These are phyloP conservation scores for Drosera capensis DNA, from an alignment of 148 eudicot species.

Conservation along the genomic window DNA sequence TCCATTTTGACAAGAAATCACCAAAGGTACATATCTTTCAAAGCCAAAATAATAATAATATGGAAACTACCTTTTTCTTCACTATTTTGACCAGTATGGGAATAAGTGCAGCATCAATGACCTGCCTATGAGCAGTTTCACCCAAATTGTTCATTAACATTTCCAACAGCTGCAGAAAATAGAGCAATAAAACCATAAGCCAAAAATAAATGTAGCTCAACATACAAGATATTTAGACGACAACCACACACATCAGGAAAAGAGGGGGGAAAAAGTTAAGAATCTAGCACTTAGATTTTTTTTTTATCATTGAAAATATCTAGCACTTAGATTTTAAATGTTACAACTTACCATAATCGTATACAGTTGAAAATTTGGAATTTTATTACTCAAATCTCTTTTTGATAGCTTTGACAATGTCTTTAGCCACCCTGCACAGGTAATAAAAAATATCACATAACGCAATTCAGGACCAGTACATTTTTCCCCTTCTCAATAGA, in stretches of 20 bases:
- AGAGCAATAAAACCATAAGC: background rate
- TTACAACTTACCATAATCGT: slow-evolving; percentile 58
- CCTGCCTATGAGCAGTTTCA: slow-evolving; percentile 79
- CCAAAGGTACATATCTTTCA: background rate
- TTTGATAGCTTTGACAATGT: slow-evolving; percentile 75
- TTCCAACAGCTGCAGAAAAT: slow-evolving; percentile 60
- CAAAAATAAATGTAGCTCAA: background rate
- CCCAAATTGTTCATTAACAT: slow-evolving; percentile 95
- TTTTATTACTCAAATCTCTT: slow-evolving; percentile 75
- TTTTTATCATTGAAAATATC: background rate
- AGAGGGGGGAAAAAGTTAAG: too few relatives aligned
- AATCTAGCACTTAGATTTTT: background rate
- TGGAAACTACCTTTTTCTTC: slow-evolving; percentile 63
- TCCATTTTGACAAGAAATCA: background rate
- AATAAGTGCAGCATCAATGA: slow-evolving; percentile 71
- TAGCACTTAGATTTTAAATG: background rate
- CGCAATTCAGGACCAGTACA: too few relatives aligned
- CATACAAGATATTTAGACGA: background rate
- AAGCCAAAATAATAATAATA: background rate
- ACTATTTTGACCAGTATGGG: slow-evolving; percentile 75
- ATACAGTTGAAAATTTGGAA: slow-evolving; percentile 58
- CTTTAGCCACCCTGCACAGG: slow-evolving; percentile 77
- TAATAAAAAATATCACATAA: slow-evolving; percentile 1
- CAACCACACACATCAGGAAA: background rate
- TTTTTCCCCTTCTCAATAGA: too few relatives aligned